Evolutionary conservation across 2,329 filamentous ascomycete species (phyloP), one percentile per base, ranked within the genome.

Genomic region (Eurotiales sp.): DNA sequence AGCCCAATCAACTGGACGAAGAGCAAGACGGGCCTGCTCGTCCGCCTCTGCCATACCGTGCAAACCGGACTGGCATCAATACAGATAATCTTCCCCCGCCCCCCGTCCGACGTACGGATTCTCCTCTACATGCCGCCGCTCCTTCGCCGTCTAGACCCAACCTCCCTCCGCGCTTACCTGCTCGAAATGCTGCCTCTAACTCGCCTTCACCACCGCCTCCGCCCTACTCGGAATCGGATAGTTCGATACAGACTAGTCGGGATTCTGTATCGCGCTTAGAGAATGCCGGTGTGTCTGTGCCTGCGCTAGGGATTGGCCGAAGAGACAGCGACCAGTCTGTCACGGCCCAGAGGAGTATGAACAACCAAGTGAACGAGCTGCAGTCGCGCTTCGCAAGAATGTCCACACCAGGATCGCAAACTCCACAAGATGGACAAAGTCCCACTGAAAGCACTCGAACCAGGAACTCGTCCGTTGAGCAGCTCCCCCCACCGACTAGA

Each of bases 271-370:
- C 73, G 52, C 79, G 88, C 37, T 76, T 96, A 8, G 82, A 84
- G 10, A 79, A 83, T 32, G 85, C 88, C 1, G 90, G 90, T 1
- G 77, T 96, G 5, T 87, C 85, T 0, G 88, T 96, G 0, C 86
- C 90, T 0, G 86, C 80, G 0, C 74, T 96, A 3, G 87, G 87
- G 4, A 95, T 95, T 55, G 84, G 83, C 4, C 57, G 59, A 47
- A 32, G 37, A 58, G 59, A 44, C 54, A 60, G 14, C 55, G 55
- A 58, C 61, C 64, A 53, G 66, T 65, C 45, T 64, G 61, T 39
- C 60, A 65, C 60, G 55, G 64, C 58, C 52, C 50, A 56, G 15
- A 61, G 71, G 27, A 47, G 48, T 4, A 51, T 56, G 27, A 56
- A 60, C 41, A 56, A 62, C 6, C 82, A 84, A 40, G 69, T 89